Base-by-base conservation (phyloP, 768 basidiomycete species). In the Hericium rajendrae region DNA sequence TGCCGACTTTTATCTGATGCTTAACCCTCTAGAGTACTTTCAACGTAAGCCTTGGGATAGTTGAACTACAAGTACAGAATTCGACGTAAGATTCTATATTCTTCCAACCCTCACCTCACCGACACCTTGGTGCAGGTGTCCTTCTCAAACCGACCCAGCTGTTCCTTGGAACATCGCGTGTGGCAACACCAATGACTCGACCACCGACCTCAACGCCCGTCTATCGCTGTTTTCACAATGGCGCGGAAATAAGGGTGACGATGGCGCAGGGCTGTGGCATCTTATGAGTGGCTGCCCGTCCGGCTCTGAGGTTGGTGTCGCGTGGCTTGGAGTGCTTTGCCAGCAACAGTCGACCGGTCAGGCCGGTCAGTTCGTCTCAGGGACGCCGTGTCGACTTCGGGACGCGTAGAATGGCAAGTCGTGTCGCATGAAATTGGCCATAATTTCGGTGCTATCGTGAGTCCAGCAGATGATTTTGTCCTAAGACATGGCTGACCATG, bases 371-470 rank as follows among this genome's bases (percentile, higher is more conserved):
- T 67, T 78, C 37, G 87, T 91, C 39, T 87, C 85, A 24, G 91
- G 91, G 10, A 88, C 91, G 91, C 82, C 3, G 90, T 94, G 1
- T 87, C 88, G 4, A 91, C 89, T 1, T 76, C 83, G 6, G 84
- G 86, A 4, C 75, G 80, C 50, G 84, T 83, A 2, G 91, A 93
- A 67, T 91, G 86, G 85, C 86, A 90, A 68, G 85, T 90, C 51
- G 76, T 91, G 32, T 79, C 88, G 22, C 89, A 92, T 68, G 89
- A 91, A 68, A 88, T 84, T 57, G 88, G 88, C 15, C 87, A 89
- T 69, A 94, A 92, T 65, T 91, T 94, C 70, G 91, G 92, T 50
- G 90, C 90, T 16, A 92, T 92, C 60, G 86, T 88, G 65, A 71
- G 86, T 79, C 64, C 22, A 6, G 6, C 16, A 15, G 4, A 15